Evolutionary conservation across 768 basidiomycete genomes (phyloP).

Genomic region (Hypsizygus marmoreus): DNA sequence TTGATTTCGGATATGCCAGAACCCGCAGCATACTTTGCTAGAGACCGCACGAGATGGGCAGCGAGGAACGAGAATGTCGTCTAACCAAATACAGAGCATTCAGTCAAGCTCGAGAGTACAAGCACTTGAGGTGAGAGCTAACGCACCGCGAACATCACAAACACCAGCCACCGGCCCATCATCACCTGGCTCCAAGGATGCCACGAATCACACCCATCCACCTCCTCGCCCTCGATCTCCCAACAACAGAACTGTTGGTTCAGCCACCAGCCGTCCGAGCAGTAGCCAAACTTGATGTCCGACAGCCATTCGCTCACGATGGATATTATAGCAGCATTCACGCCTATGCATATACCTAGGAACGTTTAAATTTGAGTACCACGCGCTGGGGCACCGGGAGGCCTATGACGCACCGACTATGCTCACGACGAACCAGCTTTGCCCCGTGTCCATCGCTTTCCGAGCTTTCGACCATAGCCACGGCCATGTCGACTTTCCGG

Average conservation of each 20-base stretch:
- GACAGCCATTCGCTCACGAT: conserved; percentile 97
- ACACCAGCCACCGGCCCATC: conserved; percentile 78
- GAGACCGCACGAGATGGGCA: conserved; percentile 82
- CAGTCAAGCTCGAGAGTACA: conserved; percentile 5
- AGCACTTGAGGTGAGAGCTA: conserved; percentile 1
- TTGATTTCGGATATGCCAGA: conserved; percentile 99
- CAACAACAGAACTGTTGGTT: conserved; percentile 98
- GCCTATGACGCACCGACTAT: conserved; percentile 71
- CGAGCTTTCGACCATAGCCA: conserved; percentile 66
- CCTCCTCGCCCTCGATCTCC: conserved; percentile 85
- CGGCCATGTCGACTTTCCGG: conserved; percentile 50
- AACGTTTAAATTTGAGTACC: not conserved
- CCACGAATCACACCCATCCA: conserved; percentile 89
- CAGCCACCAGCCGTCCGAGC: conserved; percentile 96
- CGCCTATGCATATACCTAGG: conserved; percentile 84
- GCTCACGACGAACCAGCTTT: conserved; percentile 91
- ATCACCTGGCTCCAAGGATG: conserved; percentile 80
- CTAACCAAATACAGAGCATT: conserved; percentile 49
- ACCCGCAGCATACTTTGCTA: conserved; percentile 95
- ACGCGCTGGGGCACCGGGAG: not conserved
- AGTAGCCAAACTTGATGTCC: conserved; percentile 97
- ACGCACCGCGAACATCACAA: conserved; percentile 88
- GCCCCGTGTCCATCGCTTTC: conserved; percentile 65
- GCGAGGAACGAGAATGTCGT: conserved; percentile 81
- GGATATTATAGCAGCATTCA: conserved; percentile 93